These are phyloP conservation scores for Alternaria atra DNA, from an alignment of 2,329 filamentous ascomycete genomes.

Conservation along the genomic window DNA sequence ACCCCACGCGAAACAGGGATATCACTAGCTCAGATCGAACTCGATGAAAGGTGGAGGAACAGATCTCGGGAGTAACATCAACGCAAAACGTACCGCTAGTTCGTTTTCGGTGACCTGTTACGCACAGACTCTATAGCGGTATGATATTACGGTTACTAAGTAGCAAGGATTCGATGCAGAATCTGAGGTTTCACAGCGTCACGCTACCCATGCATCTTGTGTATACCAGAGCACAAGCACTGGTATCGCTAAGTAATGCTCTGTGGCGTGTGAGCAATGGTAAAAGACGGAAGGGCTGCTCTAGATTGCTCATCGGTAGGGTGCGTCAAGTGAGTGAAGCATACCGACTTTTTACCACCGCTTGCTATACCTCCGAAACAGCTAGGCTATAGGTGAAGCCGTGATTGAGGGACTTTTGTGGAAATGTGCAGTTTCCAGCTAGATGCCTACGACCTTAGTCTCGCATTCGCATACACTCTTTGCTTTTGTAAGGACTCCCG, in stretches of 20 bases:
- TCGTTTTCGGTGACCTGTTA: background rate
- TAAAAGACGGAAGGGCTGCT: background rate
- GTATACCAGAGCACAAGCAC: background rate
- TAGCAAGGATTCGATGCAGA: background rate
- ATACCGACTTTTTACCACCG: background rate
- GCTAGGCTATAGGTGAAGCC: background rate
- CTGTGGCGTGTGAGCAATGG: background rate
- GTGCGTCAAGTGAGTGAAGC: background rate
- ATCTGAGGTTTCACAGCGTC: conserved; percentile 2
- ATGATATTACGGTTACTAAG: background rate
- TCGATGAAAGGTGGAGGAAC: background rate
- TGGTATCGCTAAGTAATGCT: background rate
- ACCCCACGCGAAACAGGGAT: conserved; percentile 3
- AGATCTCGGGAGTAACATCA: background rate
- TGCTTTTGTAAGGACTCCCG: background rate
- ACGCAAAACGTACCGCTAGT: background rate
- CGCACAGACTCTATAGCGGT: background rate
- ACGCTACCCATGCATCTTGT: background rate
- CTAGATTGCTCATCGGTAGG: background rate
- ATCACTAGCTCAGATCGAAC: background rate
- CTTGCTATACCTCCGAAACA: background rate
- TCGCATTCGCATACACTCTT: background rate
- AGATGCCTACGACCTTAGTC: background rate
- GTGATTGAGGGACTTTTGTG: background rate
- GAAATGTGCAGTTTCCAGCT: background rate